Percentiles rank a stretch among this genome's conserved stretches.
These are phyloP conservation scores for Aspergillus sp. DNA, from an alignment of 2,329 filamentous ascomycete genomes.

Conservation along the genomic window DNA sequence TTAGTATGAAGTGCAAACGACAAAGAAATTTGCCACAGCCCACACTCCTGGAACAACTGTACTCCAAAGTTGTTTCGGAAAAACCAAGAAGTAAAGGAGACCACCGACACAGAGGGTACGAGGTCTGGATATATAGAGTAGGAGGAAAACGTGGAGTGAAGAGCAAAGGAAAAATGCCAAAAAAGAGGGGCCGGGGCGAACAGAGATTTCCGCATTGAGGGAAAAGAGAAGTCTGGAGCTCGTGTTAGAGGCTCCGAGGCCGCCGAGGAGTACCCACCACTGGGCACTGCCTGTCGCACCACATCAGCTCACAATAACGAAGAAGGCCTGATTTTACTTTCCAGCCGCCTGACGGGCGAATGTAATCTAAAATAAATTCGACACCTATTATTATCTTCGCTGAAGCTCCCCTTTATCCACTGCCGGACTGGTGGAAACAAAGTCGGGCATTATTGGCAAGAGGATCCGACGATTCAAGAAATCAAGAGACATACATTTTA, in stretches of 20 bases:
- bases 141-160: slow-evolving; percentile 1
- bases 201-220: slow-evolving; percentile 22
- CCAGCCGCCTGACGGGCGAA: background rate
- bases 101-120: slow-evolving; percentile 2
- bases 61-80: slow-evolving; percentile 16
- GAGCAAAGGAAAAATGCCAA: background rate
- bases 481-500: background rate
- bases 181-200: slow-evolving; percentile 12
- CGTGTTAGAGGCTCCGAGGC: background rate
- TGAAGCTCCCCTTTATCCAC: background rate
- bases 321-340: background rate
- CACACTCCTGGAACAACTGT: background rate
- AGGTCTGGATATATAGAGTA: slow-evolving; percentile 1
- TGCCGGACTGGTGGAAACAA: background rate
- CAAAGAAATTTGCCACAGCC: slow-evolving; percentile 3
- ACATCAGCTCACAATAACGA: background rate
- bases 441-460: background rate
- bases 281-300: background rate
- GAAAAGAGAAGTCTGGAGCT: slow-evolving; percentile 3
- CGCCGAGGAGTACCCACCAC: background rate
- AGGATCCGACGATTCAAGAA: too few species aligned
- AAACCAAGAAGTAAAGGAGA: background rate
- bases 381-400: background rate
- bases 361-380: background rate
- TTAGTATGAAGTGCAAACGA: slow-evolving; percentile 1